phyloP scores from a whole-genome alignment of 257 asterid genomes.

The Osmanthus fragrans region DNA sequence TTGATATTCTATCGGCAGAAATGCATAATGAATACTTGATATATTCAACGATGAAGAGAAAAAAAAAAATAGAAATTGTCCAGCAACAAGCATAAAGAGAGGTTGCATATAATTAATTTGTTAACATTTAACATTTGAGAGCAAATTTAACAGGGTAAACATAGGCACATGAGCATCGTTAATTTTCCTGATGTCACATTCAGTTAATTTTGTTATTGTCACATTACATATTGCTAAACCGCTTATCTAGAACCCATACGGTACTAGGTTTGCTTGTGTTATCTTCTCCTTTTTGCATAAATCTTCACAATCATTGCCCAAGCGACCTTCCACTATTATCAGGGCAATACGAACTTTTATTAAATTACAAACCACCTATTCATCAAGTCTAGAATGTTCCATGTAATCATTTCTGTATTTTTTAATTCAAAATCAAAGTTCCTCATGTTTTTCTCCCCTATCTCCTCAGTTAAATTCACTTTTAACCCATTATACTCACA shows the following conservation, averaged over 20 bases:
- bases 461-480: background rate
- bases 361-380: background rate
- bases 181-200: background rate
- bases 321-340: background rate
- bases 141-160: background rate
- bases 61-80: background rate
- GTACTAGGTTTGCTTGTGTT: background rate
- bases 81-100: background rate
- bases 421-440: background rate
- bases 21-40: background rate
- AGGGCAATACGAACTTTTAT: background rate
- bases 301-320: background rate
- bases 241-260: no score
- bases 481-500: background rate
- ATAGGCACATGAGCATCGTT: background rate
- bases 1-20: background rate
- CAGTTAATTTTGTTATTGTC: background rate
- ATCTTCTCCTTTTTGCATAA: background rate
- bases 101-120: background rate
- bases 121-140: background rate
- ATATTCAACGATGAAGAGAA: background rate
- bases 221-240: no score
- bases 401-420: background rate
- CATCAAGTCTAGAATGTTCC: background rate
- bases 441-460: background rate